Evolutionary conservation across 2,329 filamentous ascomycete genomes (phyloP), one percentile per base, ranked within the genome.

Genomic region (Chaetothyriales sp.): DNA sequence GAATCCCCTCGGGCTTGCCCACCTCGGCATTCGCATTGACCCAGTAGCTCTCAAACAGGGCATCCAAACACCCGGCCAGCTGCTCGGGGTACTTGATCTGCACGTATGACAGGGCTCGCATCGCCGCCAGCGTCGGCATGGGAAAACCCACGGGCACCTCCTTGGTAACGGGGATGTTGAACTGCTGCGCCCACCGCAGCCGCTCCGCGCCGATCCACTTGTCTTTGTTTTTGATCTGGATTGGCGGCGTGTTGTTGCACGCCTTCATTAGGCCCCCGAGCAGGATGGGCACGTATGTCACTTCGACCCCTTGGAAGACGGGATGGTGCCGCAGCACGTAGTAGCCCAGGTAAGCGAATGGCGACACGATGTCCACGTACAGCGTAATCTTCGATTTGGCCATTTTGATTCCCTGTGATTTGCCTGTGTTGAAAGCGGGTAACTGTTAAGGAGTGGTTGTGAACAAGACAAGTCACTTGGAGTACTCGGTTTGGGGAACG

Each of bases 201-300:
- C 79, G 75, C 58, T 82, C 77, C 10, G 53, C 50, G 37, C 69
- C 63, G 53, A 80, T 77, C 73, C 75, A 83, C 64, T 72, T 69
- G 61, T 73, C 73, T 65, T 82, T 82, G 66, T 82, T 77, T 78
- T 76, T 80, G 62, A 82, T 73, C 2, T 66, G 62, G 22, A 81
- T 65, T 1, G 79, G 79, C 1, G 79, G 62, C 1, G 60, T 71
- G 59, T 80, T 81, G 25, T 69, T 70, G 61, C 73, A 77, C 0
- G 66, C 64, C 51, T 80, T 74, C 73, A 82, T 79, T 49, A 82
- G 63, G 0, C 78, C 78, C 4, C 77, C 77, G 0, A 82, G 69
- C 49, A 82, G 73, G 50, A 83, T 75, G 6, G 80, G 80, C 7
- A 79, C 64, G 60, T 78, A 81, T 10, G 67, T 75, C 44, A 80